These are phyloP conservation scores for Rubroboletus satanas DNA, from an alignment of 768 basidiomycete species.

Conservation along the genomic window DNA sequence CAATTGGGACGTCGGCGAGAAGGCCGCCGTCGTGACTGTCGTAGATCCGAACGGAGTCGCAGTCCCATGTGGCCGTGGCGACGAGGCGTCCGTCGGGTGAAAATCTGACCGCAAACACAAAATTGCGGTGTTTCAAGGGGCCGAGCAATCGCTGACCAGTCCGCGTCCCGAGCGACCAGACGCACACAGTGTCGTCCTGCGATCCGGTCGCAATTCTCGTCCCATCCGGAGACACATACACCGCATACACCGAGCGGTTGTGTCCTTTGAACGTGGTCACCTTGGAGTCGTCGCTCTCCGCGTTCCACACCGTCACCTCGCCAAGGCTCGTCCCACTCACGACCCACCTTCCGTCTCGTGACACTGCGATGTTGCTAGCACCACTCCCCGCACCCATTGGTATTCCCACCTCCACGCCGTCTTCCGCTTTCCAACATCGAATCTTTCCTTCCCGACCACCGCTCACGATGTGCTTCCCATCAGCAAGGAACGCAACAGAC, in stretches of 20 bases:
- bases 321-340: not conserved
- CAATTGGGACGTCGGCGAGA: not conserved
- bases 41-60: not conserved
- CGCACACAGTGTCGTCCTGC: not conserved
- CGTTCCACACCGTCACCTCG: not conserved
- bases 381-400: not conserved
- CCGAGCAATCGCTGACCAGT: not conserved
- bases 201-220: not conserved
- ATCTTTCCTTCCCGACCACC: not conserved
- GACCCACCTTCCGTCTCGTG: not conserved
- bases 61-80: not conserved
- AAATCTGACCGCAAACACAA: not conserved
- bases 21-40: not conserved
- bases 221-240: not conserved
- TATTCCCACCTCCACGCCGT: not conserved
- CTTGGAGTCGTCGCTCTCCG: not conserved
- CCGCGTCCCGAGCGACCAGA: not conserved
- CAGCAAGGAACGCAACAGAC: not conserved
- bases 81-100: not conserved
- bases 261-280: not conserved
- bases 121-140: not conserved
- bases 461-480: not conserved
- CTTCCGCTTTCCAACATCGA: not conserved
- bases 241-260: fast-evolving
- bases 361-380: not conserved